Percentiles rank a stretch among this genome's conserved stretches.
These are phyloP conservation scores for Anthoceros angustus DNA, from an alignment of 225 moss, liverwort and hornwort species.

Conservation along the genomic window DNA sequence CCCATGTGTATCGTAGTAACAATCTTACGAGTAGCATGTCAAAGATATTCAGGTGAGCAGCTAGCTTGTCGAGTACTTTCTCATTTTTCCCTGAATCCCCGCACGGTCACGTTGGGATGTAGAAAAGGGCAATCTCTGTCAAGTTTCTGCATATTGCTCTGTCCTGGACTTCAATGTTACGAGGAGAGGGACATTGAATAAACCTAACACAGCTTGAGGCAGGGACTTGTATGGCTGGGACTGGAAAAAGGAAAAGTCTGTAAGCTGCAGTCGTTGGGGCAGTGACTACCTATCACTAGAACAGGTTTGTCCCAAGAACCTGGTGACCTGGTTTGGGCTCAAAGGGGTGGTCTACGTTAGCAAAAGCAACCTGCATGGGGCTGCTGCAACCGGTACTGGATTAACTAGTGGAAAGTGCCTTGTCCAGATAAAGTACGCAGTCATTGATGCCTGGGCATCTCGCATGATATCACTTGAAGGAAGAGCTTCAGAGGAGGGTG, in stretches of 20 bases:
- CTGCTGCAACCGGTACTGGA: too few species aligned
- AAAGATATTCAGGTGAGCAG: conserved; percentile 15
- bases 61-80: not conserved
- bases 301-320: conserved; percentile 8
- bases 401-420: not conserved
- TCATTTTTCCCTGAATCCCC: not conserved
- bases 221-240: conserved; percentile 12
- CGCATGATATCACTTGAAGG: conserved; percentile 21
- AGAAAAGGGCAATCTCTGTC: too few species aligned
- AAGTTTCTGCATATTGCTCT: too few species aligned
- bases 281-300: conserved; percentile 12
- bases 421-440: conserved; percentile 17
- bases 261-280: conserved; percentile 16
- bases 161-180: too few species aligned
- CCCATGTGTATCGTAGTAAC: conserved; percentile 5
- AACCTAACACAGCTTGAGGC: not conserved
- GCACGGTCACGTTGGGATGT: not conserved
- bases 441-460: conserved; percentile 20
- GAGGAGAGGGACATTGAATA: too few species aligned
- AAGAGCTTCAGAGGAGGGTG: conserved; percentile 10
- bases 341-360: too few species aligned
- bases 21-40: conserved; percentile 12
- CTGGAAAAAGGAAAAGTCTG: conserved; percentile 14
- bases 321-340: too few species aligned
- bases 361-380: too few species aligned